Base-by-base conservation (phyloP, 192 early-diverging fungal species). In the Gryganskiella cystojenkinii region DNA sequence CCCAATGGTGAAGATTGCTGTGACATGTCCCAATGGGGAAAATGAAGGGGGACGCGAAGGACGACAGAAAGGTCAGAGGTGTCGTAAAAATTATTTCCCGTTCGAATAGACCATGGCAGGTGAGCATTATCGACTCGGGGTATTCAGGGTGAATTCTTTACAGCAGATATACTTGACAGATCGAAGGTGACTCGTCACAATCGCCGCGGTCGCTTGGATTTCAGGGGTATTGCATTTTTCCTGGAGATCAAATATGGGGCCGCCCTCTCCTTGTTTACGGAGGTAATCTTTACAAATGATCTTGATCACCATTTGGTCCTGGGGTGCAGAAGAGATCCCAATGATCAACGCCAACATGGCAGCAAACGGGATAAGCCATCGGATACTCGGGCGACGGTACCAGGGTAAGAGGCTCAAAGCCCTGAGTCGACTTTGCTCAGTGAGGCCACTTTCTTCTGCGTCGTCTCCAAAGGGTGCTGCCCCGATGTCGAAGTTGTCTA, bases 221-320 rank as follows among this genome's bases (percentile, higher is more conserved):
- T 24, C 19, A 10, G 40, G 51, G 2, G 22, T 14, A 11, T 45
- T 43, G 28, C 63, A 65, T 37, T 47, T 34, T 33, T 24, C 17
- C 10, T 5, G 1, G 6, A 24, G 27, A 15, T 11, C 61, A 25
- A 37, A 52, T 11, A 27, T 2, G 14, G 30, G 34, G 22, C 19
- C 6, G 15, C 22, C 22, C 11, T 42, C 63, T 24, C 42, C 27
- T 7, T 28, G 34, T 40, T 37, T n/a, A n/a, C n/a, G 45, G 20
- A 45, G 37, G 37, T 55, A 65, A 13, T 55, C 40, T 50, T 53
- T 65, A n/a, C 63, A 65, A 14, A 65, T 30, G 15, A 65, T 65
- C 4, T n/a, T 8, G 28, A 45, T 65, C 10, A 44, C 10, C 53
- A 55, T 33, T 30, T 65, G 51, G 7, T 56, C 40, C 28, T n/a